phyloP scores from a whole-genome alignment of 331 rosid genomes.

The Dryas integrifolia region DNA sequence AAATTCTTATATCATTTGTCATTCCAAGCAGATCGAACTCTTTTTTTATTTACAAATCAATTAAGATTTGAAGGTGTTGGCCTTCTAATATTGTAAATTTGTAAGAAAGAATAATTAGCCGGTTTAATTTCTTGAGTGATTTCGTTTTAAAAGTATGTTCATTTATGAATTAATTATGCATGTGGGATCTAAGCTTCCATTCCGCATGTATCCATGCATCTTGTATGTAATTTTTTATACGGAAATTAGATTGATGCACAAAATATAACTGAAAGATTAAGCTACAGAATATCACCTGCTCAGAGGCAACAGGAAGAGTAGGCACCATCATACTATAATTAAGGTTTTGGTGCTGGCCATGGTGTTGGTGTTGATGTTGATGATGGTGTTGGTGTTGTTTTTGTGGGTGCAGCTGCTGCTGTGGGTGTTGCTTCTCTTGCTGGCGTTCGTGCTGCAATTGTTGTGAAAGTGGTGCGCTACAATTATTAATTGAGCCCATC shows the following conservation, averaged over 20 bases:
- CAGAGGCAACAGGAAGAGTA: constrained; percentile 44
- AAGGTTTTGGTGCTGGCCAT: constrained; percentile 30
- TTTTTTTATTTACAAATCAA: no score
- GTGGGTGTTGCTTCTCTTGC: constrained; percentile 53
- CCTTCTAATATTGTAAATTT: no score
- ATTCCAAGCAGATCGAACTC: no score
- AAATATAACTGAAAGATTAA: neutral
- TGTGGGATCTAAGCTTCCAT: no score
- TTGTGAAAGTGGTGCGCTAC: constrained; percentile 42
- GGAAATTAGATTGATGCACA: no score
- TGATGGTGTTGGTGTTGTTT: constrained; percentile 16
- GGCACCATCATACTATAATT: constrained; percentile 46
- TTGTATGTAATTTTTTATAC: no score
- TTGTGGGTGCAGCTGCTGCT: constrained; percentile 34
- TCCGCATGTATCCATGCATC: no score
- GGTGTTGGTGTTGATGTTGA: constrained; percentile 15
- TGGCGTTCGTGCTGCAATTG: constrained; percentile 57
- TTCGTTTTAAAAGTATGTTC: no score
- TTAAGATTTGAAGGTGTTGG: no score
- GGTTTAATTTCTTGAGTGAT: no score
- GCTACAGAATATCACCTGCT: constrained; percentile 39
- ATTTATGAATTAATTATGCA: neutral
- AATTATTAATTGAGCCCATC: constrained; percentile 22
- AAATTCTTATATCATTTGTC: no score
- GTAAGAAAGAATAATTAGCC: no score